Percentiles rank a stretch among this genome's conserved stretches.
Evolutionary conservation across 2,329 filamentous ascomycete species (phyloP).

Genomic region (Xylariaceae sp.): DNA sequence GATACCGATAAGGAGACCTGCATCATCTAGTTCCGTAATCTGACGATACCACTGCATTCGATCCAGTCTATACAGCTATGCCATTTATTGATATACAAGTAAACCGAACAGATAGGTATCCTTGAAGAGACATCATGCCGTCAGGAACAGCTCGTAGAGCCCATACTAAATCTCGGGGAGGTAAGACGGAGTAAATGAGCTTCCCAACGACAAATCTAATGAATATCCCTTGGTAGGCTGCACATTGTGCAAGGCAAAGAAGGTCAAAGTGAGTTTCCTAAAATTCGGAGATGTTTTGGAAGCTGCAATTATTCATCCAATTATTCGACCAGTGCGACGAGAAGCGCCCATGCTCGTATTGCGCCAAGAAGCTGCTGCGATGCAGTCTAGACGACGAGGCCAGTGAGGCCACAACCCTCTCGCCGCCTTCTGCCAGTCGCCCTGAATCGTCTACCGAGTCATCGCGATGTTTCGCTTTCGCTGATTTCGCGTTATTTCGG

Average conservation of each 20-base stretch:
- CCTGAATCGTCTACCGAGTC: not conserved
- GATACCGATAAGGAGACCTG: too few relatives aligned
- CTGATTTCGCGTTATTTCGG: constrained; percentile 19
- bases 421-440: not conserved
- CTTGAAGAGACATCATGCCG: too few relatives aligned
- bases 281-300: not conserved
- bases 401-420: constrained; percentile 2
- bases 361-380: constrained; percentile 14
- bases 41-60: too few relatives aligned
- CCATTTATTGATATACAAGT: too few relatives aligned
- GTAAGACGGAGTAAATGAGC: not conserved
- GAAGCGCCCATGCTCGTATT: constrained; percentile 19
- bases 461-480: constrained; percentile 7
- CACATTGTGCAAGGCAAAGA: constrained; percentile 15
- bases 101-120: too few relatives aligned
- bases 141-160: constrained; percentile 9
- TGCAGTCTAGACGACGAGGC: constrained; percentile 15
- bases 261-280: constrained; percentile 6
- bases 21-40: too few relatives aligned
- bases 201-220: not conserved
- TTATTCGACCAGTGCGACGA: constrained; percentile 18
- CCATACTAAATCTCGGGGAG: constrained; percentile 12
- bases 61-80: too few relatives aligned
- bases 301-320: not conserved
- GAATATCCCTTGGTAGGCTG: constrained; percentile 7